A percentile compares a stretch with the other conserved stretches of the same genome.
Evolutionary conservation across 371 early-diverging fungal species (phyloP).

Genomic region (Saksenaea vasiformis): DNA sequence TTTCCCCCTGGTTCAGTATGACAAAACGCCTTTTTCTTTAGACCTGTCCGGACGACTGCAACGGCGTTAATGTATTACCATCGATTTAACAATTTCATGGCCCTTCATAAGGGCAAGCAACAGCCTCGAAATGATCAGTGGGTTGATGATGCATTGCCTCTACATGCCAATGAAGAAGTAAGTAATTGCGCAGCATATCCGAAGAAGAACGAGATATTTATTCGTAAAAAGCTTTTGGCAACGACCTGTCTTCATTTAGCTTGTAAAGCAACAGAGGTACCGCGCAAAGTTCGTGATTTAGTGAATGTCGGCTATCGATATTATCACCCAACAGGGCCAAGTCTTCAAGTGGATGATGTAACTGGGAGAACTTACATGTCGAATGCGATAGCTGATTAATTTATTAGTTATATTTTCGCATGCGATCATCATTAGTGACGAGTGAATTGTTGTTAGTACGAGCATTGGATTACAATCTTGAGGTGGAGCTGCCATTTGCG

Average conservation of each 20-base stretch:
- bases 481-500: slow-evolving; percentile 50
- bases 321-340: slow-evolving; percentile 40
- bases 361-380: neutral
- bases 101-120: slow-evolving; percentile 10
- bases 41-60: slow-evolving; percentile 52
- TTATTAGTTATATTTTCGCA: slow-evolving; percentile 39
- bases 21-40: slow-evolving; percentile 12
- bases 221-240: slow-evolving; percentile 35
- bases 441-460: slow-evolving; percentile 49
- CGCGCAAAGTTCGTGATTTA: slow-evolving; percentile 59
- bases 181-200: neutral
- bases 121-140: slow-evolving; percentile 19
- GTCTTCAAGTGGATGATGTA: slow-evolving; percentile 46
- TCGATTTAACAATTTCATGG: slow-evolving; percentile 42
- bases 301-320: slow-evolving; percentile 60
- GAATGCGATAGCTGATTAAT: neutral
- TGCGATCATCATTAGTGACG: slow-evolving; percentile 47
- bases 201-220: neutral
- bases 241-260: slow-evolving; percentile 59
- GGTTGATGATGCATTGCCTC: slow-evolving; percentile 21
- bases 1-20: neutral
- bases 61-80: slow-evolving; percentile 50
- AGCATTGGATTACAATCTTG: slow-evolving; percentile 48
- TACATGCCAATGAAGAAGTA: slow-evolving; percentile 42
- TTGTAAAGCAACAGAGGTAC: slow-evolving; percentile 57